phyloP scores from a whole-genome alignment of 768 basidiomycete genomes.

The Trametes elegans region DNA sequence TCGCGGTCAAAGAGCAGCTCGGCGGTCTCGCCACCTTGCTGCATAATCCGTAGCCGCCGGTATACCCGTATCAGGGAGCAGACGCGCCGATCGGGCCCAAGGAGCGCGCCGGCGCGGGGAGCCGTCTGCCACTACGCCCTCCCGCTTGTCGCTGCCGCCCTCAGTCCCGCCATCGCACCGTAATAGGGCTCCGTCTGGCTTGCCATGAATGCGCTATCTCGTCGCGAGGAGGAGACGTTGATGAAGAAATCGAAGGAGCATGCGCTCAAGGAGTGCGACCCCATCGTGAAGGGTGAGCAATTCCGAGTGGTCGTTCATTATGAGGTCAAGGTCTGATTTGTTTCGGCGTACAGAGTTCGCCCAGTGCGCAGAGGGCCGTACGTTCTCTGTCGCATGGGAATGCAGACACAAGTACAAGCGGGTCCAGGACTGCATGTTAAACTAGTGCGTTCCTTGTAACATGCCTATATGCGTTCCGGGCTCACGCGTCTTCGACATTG shows the following conservation, averaged over 20 bases:
- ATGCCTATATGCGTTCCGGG: neutral
- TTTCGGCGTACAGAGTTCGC: conserved; percentile 62
- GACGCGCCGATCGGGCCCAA: conserved; percentile 8
- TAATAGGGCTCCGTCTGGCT: neutral
- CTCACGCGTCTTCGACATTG: neutral
- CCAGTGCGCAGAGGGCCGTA: conserved; percentile 77
- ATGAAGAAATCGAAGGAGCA: conserved; percentile 77
- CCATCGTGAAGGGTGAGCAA: conserved; percentile 63
- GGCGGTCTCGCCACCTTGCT: neutral
- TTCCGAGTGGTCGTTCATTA: neutral
- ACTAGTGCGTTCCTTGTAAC: conserved; percentile 54
- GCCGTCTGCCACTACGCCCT: conserved; percentile 13
- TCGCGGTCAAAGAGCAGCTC: neutral
- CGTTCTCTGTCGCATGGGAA: conserved; percentile 82
- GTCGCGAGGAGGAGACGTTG: conserved; percentile 85
- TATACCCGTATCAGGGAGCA: neutral
- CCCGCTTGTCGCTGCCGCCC: conserved; percentile 1
- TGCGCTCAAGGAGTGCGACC: conserved; percentile 77
- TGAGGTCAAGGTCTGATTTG: neutral
- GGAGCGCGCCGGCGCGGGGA: conserved; percentile 16
- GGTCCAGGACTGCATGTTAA: conserved; percentile 77
- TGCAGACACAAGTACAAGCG: conserved; percentile 67
- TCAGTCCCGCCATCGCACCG: neutral
- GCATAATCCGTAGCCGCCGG: conserved; percentile 19
- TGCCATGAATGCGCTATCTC: conserved; percentile 78